These are phyloP conservation scores for Cladophialophora carrionii DNA, from an alignment of 2,329 filamentous ascomycete genomes.

Conservation along the genomic window DNA sequence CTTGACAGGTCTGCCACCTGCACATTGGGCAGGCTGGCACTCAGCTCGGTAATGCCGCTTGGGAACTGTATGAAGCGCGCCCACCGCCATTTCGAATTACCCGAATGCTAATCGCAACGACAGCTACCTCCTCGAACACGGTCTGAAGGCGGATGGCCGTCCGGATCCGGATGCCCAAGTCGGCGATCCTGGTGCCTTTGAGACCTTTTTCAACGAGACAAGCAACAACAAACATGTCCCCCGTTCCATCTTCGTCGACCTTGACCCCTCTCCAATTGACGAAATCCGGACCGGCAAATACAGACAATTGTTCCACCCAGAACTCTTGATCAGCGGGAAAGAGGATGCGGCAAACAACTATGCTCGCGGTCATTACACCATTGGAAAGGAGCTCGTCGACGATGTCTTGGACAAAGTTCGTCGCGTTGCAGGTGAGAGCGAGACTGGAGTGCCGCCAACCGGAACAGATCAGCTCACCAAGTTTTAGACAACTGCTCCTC, in stretches of 20 bases:
- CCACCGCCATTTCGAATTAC: conserved; percentile 41
- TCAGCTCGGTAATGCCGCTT: conserved; percentile 69
- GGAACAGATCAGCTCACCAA: conserved; percentile 27
- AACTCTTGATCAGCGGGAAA: conserved; percentile 68
- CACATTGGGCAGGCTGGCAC: conserved; percentile 70
- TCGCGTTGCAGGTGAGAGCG: conserved; percentile 60
- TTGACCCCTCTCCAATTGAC: conserved; percentile 69
- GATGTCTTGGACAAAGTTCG: conserved; percentile 67
- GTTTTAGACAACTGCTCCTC: conserved; percentile 65
- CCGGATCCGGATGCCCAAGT: conserved; percentile 59
- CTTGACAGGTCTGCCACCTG: conserved; percentile 63
- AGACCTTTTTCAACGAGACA: conserved; percentile 70
- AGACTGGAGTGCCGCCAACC: background rate
- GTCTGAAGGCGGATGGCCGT: conserved; percentile 63
- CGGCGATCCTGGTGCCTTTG: conserved; percentile 60
- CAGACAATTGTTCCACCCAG: conserved; percentile 67
- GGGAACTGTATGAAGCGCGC: conserved; percentile 63
- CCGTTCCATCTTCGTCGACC: conserved; percentile 68
- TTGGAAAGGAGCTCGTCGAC: conserved; percentile 69
- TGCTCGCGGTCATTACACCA: conserved; percentile 69
- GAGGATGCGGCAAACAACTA: conserved; percentile 73
- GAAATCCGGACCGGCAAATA: conserved; percentile 68
- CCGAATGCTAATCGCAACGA: conserved; percentile 30
- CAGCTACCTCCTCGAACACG: conserved; percentile 68
- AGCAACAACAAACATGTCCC: conserved; percentile 67